These are phyloP conservation scores for Colletotrichum agaves DNA, from an alignment of 2,329 filamentous ascomycete genomes.

Conservation along the genomic window DNA sequence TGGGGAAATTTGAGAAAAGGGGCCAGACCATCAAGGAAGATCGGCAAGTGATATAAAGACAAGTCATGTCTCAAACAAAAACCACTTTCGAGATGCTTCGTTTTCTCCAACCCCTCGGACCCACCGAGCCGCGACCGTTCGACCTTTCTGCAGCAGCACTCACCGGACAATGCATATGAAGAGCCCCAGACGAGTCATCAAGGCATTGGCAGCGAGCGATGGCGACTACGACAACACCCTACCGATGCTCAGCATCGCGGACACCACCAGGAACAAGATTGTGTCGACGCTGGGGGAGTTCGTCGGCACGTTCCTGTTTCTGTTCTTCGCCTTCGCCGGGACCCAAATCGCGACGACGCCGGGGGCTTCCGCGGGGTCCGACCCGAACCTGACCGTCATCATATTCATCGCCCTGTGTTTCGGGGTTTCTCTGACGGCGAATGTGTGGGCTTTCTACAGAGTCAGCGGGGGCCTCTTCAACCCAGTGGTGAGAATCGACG, in stretches of 20 bases:
- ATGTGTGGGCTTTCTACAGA: constrained; percentile 67
- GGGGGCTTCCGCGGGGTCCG: neutral
- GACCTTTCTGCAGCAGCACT: neutral
- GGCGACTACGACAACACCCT: constrained; percentile 6
- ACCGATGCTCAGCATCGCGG: constrained; percentile 28
- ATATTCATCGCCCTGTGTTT: constrained; percentile 63
- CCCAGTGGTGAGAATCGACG: constrained; percentile 53
- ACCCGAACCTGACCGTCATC: constrained; percentile 48
- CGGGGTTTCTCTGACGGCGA: constrained; percentile 61
- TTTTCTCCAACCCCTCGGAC: neutral
- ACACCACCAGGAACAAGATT: constrained; percentile 46
- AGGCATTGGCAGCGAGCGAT: neutral
- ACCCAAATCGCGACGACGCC: constrained; percentile 48
- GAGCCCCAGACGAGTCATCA: neutral
- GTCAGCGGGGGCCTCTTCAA: constrained; percentile 64
- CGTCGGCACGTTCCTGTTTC: constrained; percentile 64
- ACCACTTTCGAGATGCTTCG: too few species aligned
- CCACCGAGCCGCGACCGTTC: neutral
- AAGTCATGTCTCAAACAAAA: neutral
- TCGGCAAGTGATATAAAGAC: neutral
- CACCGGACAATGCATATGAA: neutral
- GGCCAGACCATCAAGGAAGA: neutral
- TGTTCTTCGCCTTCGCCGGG: constrained; percentile 56
- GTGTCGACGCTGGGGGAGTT: constrained; percentile 61
- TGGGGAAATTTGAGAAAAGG: neutral